Evolutionary conservation across 2,329 filamentous ascomycete genomes (phyloP).

Genomic region (Xylariaceae sp.): DNA sequence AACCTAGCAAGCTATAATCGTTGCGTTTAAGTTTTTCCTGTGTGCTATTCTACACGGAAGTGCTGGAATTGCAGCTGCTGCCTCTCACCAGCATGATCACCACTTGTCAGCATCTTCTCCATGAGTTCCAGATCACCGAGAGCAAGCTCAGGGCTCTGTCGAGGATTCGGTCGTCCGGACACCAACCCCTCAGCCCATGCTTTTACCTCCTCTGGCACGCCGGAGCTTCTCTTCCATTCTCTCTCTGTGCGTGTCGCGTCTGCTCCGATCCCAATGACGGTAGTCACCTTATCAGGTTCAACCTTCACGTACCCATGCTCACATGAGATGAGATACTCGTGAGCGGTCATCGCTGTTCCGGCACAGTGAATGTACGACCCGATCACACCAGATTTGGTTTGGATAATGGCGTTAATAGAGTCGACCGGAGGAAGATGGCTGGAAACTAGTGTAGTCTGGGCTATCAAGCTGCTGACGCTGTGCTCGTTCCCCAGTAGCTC

Average conservation of each 20-base stretch:
- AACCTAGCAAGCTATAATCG: constrained; percentile 27
- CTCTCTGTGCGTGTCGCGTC: constrained; percentile 40
- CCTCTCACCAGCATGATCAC: constrained; percentile 40
- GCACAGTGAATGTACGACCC: constrained; percentile 59
- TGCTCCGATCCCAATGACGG: constrained; percentile 33
- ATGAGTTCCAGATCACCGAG: constrained; percentile 60
- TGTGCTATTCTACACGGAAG: constrained; percentile 7
- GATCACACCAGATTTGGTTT: constrained; percentile 50
- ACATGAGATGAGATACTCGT: constrained; percentile 56
- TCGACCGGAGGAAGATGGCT: constrained; percentile 63
- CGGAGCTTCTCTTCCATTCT: constrained; percentile 49
- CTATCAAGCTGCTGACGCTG: constrained; percentile 47
- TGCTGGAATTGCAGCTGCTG: constrained; percentile 41
- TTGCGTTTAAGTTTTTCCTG: not conserved
- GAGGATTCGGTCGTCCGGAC: constrained; percentile 45
- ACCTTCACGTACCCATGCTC: constrained; percentile 54
- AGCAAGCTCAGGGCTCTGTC: constrained; percentile 56
- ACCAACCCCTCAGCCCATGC: constrained; percentile 57
- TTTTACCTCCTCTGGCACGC: constrained; percentile 58
- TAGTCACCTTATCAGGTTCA: constrained; percentile 44
- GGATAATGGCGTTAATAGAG: constrained; percentile 59
- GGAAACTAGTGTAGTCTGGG: constrained; percentile 54
- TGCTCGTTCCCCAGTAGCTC: constrained; percentile 51
- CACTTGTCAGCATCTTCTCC: constrained; percentile 49
- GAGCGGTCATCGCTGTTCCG: constrained; percentile 52